phyloP scores from a whole-genome alignment of 139 green algal species.

The Asterochloris erici region DNA sequence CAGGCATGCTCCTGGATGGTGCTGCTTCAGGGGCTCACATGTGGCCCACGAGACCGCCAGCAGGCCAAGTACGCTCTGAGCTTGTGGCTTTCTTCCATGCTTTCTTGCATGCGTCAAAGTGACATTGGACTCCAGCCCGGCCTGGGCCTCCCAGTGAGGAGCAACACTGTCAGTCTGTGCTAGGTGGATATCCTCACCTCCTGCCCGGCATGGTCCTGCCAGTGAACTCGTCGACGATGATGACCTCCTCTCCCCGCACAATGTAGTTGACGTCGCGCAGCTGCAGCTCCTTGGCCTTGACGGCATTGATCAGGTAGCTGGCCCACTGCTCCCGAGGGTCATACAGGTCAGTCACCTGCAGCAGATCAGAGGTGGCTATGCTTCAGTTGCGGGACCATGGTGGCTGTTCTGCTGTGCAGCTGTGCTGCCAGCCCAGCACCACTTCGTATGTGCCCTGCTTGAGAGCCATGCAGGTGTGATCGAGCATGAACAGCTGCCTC shows the following conservation, averaged over 20 bases:
- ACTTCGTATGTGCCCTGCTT: no score
- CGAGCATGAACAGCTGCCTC: no score
- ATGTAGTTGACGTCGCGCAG: slow-evolving; percentile 94
- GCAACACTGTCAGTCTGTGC: slow-evolving; percentile 57
- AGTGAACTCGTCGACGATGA: slow-evolving; percentile 99
- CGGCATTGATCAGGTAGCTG: slow-evolving; percentile 91
- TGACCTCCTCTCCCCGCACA: slow-evolving; percentile 81
- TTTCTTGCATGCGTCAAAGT: no score
- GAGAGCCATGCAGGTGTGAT: no score
- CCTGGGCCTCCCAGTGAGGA: slow-evolving; percentile 34
- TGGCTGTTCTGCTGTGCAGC: no score
- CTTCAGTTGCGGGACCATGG: not conserved
- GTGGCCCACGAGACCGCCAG: no score
- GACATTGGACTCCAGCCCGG: slow-evolving; percentile 29
- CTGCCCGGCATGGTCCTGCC: slow-evolving; percentile 90
- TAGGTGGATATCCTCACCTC: slow-evolving; percentile 55
- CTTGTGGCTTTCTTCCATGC: no score
- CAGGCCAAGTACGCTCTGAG: no score
- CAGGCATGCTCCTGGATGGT: no score
- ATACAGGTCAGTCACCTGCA: slow-evolving; percentile 86
- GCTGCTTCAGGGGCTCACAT: no score
- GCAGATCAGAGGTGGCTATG: not conserved
- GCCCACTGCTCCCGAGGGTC: slow-evolving; percentile 95
- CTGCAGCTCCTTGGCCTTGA: slow-evolving; percentile 99
- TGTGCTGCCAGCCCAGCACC: no score